Conservation (phyloP, 1,284 basidiomycete species). For the Ganoderma multipileum region DNA sequence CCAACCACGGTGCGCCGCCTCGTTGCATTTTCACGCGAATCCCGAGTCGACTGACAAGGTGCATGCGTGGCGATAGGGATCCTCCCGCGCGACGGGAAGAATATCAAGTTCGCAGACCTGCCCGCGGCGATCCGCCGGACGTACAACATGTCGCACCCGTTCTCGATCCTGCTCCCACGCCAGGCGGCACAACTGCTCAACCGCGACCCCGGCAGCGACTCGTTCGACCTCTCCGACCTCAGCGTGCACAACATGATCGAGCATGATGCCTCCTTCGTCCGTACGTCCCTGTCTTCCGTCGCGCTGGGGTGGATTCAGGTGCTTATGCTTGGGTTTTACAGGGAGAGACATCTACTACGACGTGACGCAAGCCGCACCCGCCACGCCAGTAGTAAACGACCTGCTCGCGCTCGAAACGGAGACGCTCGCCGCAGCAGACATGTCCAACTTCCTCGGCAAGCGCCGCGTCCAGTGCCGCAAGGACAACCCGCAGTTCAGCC, state of each 20-base stretch:
- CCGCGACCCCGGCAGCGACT: conserved; percentile 61
- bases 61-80: conserved; percentile 54
- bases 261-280: conserved; percentile 75
- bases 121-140: conserved; percentile 52
- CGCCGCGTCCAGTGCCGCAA: conserved; percentile 61
- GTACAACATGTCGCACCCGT: conserved; percentile 74
- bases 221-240: conserved; percentile 69
- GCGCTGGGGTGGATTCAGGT: too few species aligned
- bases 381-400: conserved; percentile 57
- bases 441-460: conserved; percentile 60
- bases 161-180: conserved; percentile 68
- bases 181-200: conserved; percentile 63
- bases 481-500: conserved; percentile 61
- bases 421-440: conserved; percentile 57
- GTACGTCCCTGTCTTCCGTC: conserved; percentile 43
- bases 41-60: background rate
- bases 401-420: conserved; percentile 65
- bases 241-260: conserved; percentile 80
- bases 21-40: too few species aligned
- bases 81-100: conserved; percentile 67
- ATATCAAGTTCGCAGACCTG: conserved; percentile 71
- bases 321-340: conserved; percentile 34
- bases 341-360: conserved; percentile 62
- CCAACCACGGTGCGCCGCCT: conserved; percentile 65
- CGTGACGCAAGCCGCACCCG: conserved; percentile 58